A percentile compares a stretch with the other conserved stretches of the same genome.
Conservation (phyloP, 306 rosid genomes). For the Sophora flavescens region DNA sequence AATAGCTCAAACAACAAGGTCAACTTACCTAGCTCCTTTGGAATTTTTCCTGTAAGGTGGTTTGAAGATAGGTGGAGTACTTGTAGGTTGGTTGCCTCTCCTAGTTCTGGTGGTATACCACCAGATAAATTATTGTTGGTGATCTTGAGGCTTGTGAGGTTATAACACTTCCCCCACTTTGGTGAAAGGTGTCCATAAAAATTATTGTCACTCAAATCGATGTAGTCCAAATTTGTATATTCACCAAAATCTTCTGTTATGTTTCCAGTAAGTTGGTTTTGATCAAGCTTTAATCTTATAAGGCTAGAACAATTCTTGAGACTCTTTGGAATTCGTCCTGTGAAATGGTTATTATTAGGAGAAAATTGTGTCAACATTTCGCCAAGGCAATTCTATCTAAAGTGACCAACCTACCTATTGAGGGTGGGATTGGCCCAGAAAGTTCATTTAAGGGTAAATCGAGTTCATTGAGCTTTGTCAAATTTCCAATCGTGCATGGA, state of each 20-base stretch:
- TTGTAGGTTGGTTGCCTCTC: slow-evolving; percentile 28
- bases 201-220: slow-evolving; percentile 38
- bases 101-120: slow-evolving; percentile 27
- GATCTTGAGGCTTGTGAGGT: background rate
- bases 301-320: slow-evolving; percentile 35
- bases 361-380: background rate
- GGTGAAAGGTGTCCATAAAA: slow-evolving; percentile 44
- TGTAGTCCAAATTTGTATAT: slow-evolving; percentile 36
- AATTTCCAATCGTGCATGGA: background rate
- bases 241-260: slow-evolving; percentile 46
- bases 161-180: slow-evolving; percentile 25
- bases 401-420: background rate
- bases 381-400: slow-evolving; percentile 17
- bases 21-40: slow-evolving; percentile 38
- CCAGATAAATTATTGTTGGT: slow-evolving; percentile 37
- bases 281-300: slow-evolving; percentile 29
- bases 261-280: slow-evolving; percentile 45
- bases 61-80: slow-evolving; percentile 42
- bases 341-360: background rate
- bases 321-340: slow-evolving; percentile 25
- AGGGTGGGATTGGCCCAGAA: background rate
- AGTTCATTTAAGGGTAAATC: background rate
- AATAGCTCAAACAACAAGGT: background rate
- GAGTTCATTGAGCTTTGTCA: background rate
- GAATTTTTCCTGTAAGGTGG: slow-evolving; percentile 41